These are phyloP conservation scores for Microcyclosporella mali DNA, from an alignment of 2,329 filamentous ascomycete genomes.

Conservation along the genomic window DNA sequence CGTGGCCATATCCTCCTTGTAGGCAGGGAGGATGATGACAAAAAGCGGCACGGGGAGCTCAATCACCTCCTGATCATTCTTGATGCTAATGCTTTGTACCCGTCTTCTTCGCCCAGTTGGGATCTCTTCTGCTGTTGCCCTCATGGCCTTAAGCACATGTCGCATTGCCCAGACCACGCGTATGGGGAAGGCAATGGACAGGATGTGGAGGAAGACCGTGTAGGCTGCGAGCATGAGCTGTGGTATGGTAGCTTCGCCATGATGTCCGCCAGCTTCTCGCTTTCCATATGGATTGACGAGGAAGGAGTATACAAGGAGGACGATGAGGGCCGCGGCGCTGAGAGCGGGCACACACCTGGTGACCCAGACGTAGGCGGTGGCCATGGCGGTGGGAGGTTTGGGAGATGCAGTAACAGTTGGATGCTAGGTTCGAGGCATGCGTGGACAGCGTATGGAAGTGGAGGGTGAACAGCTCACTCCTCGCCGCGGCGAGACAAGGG, in stretches of 20 bases:
- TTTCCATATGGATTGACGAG: constrained; percentile 24
- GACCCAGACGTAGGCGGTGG: constrained; percentile 20
- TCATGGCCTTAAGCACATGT: constrained; percentile 44
- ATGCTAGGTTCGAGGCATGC: constrained; percentile 3
- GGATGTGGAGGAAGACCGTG: constrained; percentile 57
- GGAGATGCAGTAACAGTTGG: neutral
- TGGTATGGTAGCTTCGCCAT: constrained; percentile 24
- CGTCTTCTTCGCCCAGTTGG: constrained; percentile 16
- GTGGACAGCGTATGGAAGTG: neutral
- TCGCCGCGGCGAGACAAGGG: neutral
- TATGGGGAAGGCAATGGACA: constrained; percentile 58
- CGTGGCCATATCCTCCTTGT: constrained; percentile 65
- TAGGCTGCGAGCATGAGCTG: constrained; percentile 43
- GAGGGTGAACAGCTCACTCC: neutral
- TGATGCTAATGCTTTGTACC: constrained; percentile 12
- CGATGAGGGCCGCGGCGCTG: constrained; percentile 20
- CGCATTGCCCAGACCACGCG: constrained; percentile 58
- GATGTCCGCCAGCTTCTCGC: constrained; percentile 18
- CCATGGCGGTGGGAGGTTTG: constrained; percentile 11
- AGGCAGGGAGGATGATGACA: constrained; percentile 67
- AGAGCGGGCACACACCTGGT: constrained; percentile 27
- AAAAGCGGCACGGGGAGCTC: constrained; percentile 39
- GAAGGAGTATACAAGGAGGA: constrained; percentile 25
- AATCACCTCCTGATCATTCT: constrained; percentile 16
- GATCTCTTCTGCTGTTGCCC: constrained; percentile 16